A percentile compares a stretch with the other conserved stretches of the same genome.
Conservation (phyloP, 2,329 filamentous ascomycete genomes). For the Celoporthe dispersa region DNA sequence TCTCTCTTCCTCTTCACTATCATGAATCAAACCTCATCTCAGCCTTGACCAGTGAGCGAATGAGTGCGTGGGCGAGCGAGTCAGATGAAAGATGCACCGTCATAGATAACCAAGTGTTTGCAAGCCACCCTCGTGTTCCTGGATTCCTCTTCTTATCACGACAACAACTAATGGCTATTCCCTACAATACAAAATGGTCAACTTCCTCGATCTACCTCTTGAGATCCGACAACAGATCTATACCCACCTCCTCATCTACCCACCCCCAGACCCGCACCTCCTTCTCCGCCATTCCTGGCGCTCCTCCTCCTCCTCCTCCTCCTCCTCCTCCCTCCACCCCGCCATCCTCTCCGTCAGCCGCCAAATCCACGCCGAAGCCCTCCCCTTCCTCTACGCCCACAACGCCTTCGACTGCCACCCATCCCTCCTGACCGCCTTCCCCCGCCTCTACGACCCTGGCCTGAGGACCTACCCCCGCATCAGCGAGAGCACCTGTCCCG, state of each 20-base stretch:
- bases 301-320: background rate
- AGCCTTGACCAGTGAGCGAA: too few species aligned
- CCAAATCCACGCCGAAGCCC: constrained; percentile 48
- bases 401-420: constrained; percentile 52
- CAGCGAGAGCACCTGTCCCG: constrained; percentile 31
- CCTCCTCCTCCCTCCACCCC: constrained; percentile 37
- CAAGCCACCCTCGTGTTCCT: background rate
- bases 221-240: constrained; percentile 55
- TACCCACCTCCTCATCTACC: constrained; percentile 43
- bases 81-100: background rate
- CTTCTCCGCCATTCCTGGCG: background rate
- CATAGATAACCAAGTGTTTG: background rate
- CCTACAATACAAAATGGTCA: constrained; percentile 1
- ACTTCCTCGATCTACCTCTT: constrained; percentile 47
- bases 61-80: background rate
- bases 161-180: background rate
- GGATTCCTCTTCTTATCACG: background rate
- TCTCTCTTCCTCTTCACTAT: background rate
- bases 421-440: constrained; percentile 45
- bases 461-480: constrained; percentile 37
- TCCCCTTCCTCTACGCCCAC: constrained; percentile 45
- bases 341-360: constrained; percentile 46
- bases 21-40: background rate
- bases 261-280: constrained; percentile 20
- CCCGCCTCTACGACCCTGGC: constrained; percentile 43